Base-by-base conservation (phyloP, 2,329 filamentous ascomycete genomes). In the Aureobasidium namibiae region DNA sequence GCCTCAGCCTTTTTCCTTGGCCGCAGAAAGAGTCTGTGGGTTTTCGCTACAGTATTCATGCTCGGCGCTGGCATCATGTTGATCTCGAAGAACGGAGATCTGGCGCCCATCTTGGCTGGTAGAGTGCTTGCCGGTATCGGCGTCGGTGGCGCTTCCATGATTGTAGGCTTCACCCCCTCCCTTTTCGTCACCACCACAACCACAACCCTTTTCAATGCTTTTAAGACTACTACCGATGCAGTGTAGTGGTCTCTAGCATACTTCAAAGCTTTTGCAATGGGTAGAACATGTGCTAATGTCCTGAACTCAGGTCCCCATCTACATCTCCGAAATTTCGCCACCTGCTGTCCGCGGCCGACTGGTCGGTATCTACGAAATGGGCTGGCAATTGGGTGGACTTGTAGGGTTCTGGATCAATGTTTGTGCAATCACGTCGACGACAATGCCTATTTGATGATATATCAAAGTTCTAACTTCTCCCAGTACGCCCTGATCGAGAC, bases 41-140 rank as follows among this genome's bases (percentile, higher is more conserved):
- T 84, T 48, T 87, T 85, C 68, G 74, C 79, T 2, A 57, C 80
- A 34, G 65, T 92, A 63, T 92, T 92, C 71, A 78, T 83, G 56
- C 67, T 91, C 10, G 89, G 88, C 61, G 84, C 87, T 44, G 86
- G 85, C 56, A 69, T 91, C 64, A 90, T 89, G 84, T 74, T 90
- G 24, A 87, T 84, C 48, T 84, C 82, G 48, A 77, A 76, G 10
- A 73, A 79, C 3, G 78, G 83, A 31, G 86, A 85, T 29, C 76
- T 91, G n/a, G 85, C 82, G 4, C 70, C 81, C 7, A 77, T 83
- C 61, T 81, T 82, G 60, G 81, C 70, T 48, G 81, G 81, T 21
- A 74, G 81, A 61, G 80, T 83, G 1, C 71, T 84, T 1, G 79
- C 80, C 60, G 82, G 82, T 29, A 68, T 85, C 21, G 81, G 80